Evolutionary conservation across 306 rosid species (phyloP).

Genomic region (Geum urbanum): DNA sequence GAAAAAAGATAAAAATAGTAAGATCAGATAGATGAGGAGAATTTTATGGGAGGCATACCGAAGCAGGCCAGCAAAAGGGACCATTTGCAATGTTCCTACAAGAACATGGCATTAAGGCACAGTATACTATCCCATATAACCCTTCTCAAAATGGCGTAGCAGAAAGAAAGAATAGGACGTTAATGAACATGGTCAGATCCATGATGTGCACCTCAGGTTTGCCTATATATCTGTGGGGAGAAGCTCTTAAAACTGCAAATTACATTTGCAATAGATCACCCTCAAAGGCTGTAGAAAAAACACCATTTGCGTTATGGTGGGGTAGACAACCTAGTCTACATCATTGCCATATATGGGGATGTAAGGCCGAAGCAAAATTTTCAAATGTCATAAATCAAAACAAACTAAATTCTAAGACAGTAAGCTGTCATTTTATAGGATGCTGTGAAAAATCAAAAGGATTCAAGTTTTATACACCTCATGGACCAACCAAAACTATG

Average conservation of each 20-base stretch:
- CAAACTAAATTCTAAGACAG: background rate
- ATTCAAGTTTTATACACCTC: background rate
- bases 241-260: background rate
- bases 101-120: background rate
- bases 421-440: background rate
- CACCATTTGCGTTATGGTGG: background rate
- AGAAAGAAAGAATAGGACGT: background rate
- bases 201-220: background rate
- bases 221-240: background rate
- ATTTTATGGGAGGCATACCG: background rate
- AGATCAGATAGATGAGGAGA: background rate
- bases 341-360: background rate
- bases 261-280: background rate
- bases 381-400: background rate
- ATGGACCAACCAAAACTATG: background rate
- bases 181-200: background rate
- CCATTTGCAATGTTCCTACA: background rate
- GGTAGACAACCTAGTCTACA: background rate
- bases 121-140: background rate
- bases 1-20: no score
- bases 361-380: background rate
- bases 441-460: background rate
- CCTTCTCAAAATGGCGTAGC: background rate
- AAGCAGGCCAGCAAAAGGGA: background rate
- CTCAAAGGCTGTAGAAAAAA: background rate